Percentiles rank a stretch among this genome's conserved stretches.
phyloP scores from a whole-genome alignment of 805 yeast genomes.

The Starmerella stellata region DNA sequence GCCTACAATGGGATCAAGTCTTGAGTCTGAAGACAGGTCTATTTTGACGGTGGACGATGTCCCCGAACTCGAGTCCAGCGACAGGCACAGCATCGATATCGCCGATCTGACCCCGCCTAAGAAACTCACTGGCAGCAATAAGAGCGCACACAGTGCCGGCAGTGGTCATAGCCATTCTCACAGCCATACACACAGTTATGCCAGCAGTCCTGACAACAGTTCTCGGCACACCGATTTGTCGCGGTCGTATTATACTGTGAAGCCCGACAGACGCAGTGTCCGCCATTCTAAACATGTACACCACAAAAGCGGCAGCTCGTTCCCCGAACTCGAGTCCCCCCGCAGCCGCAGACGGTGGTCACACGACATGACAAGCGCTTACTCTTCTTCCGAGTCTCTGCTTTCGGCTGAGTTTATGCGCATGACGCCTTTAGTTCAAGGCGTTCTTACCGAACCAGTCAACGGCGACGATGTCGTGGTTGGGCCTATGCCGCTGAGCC shows the following conservation, averaged over 20 bases:
- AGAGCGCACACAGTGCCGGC: not conserved
- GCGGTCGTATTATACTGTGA: not conserved
- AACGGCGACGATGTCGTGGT: not conserved
- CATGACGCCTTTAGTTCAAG: not conserved
- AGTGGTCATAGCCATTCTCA: not conserved
- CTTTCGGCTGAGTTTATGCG: not conserved
- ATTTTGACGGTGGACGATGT: not conserved
- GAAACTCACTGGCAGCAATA: not conserved
- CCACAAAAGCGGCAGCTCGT: too few species aligned
- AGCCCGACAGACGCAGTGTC: not conserved
- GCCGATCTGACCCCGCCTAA: not conserved
- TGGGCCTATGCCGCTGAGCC: not conserved
- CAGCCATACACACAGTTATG: too few species aligned
- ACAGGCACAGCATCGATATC: not conserved
- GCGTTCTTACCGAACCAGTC: not conserved
- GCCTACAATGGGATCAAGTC: not conserved
- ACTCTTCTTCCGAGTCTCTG: not conserved
- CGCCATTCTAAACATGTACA: not conserved
- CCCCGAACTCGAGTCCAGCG: not conserved
- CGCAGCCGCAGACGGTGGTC: not conserved
- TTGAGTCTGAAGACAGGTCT: not conserved
- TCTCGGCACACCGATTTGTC: not conserved
- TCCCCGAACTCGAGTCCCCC: not conserved
- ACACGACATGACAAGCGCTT: not conserved
- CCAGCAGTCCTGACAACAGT: too few species aligned